Conservation (phyloP, 1,139 yeast genomes). For the Taphrina confusa region DNA sequence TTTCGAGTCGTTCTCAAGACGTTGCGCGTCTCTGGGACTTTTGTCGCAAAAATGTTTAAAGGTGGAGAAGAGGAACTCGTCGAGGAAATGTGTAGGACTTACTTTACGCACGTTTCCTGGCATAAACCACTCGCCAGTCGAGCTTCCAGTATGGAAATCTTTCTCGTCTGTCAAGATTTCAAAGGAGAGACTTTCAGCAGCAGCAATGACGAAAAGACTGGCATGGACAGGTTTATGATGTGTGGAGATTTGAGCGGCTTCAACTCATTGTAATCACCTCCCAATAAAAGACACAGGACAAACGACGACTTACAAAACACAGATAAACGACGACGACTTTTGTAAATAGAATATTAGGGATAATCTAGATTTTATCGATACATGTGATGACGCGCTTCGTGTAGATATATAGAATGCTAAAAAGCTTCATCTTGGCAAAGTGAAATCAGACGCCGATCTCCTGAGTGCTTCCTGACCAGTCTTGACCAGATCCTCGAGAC, state of each 20-base stretch:
- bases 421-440: too few relatives aligned
- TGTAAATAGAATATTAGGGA: too few relatives aligned
- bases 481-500: constrained; percentile 3
- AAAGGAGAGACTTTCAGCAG: constrained; percentile 42
- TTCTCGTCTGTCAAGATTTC: constrained; percentile 87
- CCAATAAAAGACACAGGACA: too few relatives aligned
- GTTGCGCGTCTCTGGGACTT: constrained; percentile 82
- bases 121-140: constrained; percentile 95
- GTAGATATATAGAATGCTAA: too few relatives aligned
- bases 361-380: too few relatives aligned
- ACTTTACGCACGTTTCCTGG: constrained; percentile 34
- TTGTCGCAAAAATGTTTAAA: constrained; percentile 93
- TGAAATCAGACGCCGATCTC: not conserved
- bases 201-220: not conserved
- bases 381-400: too few relatives aligned
- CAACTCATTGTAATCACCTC: not conserved
- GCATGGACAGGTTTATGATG: not conserved
- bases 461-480: constrained; percentile 9
- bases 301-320: too few relatives aligned
- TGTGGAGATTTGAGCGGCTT: constrained; percentile 11
- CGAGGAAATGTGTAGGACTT: constrained; percentile 50
- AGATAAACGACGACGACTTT: too few relatives aligned
- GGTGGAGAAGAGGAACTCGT: constrained; percentile 92
- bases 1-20: constrained; percentile 86
- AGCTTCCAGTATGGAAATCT: constrained; percentile 90